A percentile compares a stretch with the other conserved stretches of the same genome.
phyloP scores from a whole-genome alignment of 2,329 filamentous ascomycete genomes.

The Dendrostoma leiphaemia region DNA sequence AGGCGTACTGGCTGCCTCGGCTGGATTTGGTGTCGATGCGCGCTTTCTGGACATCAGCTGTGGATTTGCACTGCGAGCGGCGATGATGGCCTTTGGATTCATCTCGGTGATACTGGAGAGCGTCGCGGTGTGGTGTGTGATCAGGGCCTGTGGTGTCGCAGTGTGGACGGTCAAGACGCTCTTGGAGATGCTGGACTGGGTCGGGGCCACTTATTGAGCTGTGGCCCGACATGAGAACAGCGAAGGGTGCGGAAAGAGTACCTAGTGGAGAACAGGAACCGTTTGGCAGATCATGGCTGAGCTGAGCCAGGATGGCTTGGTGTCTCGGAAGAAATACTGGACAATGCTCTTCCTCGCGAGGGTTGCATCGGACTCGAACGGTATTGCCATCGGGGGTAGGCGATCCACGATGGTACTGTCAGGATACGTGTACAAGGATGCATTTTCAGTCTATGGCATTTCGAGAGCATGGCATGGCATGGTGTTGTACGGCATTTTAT shows the following conservation, averaged over 20 bases:
- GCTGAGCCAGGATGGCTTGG: no score
- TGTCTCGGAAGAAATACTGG: no score
- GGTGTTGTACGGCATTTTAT: no score
- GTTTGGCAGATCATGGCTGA: no score
- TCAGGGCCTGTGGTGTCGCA: conserved; percentile 10
- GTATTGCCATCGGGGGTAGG: no score
- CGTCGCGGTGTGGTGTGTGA: conserved; percentile 5
- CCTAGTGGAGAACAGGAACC: no score
- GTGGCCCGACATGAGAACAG: not conserved
- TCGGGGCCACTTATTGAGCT: conserved; percentile 17
- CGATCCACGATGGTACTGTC: no score
- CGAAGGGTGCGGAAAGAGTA: not conserved
- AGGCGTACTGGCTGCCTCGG: conserved; percentile 4
- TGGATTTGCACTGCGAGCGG: conserved; percentile 13
- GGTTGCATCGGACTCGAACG: no score
- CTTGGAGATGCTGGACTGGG: conserved; percentile 14
- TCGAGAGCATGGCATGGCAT: no score
- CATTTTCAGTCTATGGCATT: no score
- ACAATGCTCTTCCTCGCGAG: no score
- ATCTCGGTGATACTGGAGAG: not conserved
- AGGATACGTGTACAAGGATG: no score
- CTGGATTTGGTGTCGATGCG: conserved; percentile 11
- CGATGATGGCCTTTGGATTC: conserved; percentile 7
- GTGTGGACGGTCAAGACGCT: conserved; percentile 13
- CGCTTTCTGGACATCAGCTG: conserved; percentile 8